Conservation (phyloP, 2,329 filamentous ascomycete genomes). For the Xylariales sp. region DNA sequence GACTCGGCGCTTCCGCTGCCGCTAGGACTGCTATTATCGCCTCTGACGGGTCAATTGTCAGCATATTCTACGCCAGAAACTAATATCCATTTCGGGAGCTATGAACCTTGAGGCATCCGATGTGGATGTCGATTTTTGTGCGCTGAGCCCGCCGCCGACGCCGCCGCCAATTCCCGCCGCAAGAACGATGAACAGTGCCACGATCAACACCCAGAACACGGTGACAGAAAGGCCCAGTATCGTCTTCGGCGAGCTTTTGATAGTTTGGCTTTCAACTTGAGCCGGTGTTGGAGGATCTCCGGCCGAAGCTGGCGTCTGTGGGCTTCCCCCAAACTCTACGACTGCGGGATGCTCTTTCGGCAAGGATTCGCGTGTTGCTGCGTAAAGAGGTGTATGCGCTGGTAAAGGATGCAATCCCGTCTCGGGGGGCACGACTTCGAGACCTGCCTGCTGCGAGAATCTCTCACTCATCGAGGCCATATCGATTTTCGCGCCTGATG, state of each 20-base stretch:
- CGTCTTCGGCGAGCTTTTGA: background rate
- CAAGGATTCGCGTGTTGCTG: background rate
- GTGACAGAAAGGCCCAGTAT: constrained; percentile 43
- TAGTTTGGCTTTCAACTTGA: constrained; percentile 6
- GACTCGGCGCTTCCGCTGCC: background rate
- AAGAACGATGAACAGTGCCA: constrained; percentile 41
- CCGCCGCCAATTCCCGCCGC: constrained; percentile 44
- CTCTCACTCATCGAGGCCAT: constrained; percentile 27
- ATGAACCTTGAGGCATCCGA: constrained; percentile 32
- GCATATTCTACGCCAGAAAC: background rate
- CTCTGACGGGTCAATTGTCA: constrained; percentile 1
- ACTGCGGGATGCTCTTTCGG: constrained; percentile 12
- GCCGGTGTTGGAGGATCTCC: background rate
- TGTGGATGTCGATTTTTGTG: constrained; percentile 33
- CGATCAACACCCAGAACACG: constrained; percentile 43
- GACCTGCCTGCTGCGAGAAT: constrained; percentile 32
- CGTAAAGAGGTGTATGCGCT: constrained; percentile 11
- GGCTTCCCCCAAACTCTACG: constrained; percentile 2
- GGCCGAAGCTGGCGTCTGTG: background rate
- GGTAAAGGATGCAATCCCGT: constrained; percentile 40
- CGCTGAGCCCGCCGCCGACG: constrained; percentile 42
- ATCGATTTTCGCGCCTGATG: background rate
- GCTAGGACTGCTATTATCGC: constrained; percentile 12
- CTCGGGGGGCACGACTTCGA: constrained; percentile 42
- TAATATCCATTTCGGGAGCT: background rate